A percentile compares a stretch with the other conserved stretches of the same genome.
Conservation (phyloP, 2,329 filamentous ascomycete genomes). For the Colletotrichum australisinense region DNA sequence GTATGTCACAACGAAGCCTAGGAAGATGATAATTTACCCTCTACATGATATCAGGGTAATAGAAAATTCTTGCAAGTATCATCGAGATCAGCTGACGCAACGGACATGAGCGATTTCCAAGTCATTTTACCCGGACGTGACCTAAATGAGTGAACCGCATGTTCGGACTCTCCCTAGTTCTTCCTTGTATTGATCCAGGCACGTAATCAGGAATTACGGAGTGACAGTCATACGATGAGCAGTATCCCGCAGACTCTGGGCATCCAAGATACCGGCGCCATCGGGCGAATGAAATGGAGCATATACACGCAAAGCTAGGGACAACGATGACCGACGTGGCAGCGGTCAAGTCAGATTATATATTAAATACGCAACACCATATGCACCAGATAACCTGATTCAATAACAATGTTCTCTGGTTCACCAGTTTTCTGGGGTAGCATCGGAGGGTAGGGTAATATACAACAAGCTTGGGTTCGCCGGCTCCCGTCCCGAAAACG, state of each 20-base stretch:
- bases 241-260: neutral
- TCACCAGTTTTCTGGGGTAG: neutral
- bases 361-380: conserved; percentile 15
- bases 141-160: too few species aligned
- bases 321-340: neutral
- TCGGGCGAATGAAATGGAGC: neutral
- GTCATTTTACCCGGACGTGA: too few species aligned
- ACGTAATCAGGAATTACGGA: neutral
- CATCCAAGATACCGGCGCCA: neutral
- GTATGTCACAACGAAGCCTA: too few species aligned
- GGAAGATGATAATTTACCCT: too few species aligned
- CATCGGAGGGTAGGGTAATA: conserved; percentile 18
- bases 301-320: neutral
- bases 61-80: too few species aligned
- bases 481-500: conserved; percentile 9
- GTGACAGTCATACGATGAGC: neutral
- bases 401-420: neutral
- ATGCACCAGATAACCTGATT: conserved; percentile 3
- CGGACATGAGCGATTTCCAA: too few species aligned
- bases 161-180: neutral
- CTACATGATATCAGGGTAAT: too few species aligned
- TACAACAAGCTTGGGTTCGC: conserved; percentile 19
- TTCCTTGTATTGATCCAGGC: neutral
- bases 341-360: neutral
- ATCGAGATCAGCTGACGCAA: too few species aligned